These are phyloP conservation scores for Pontederia paniculata DNA, from an alignment of 176 grass and related monocot genomes.

Conservation along the genomic window DNA sequence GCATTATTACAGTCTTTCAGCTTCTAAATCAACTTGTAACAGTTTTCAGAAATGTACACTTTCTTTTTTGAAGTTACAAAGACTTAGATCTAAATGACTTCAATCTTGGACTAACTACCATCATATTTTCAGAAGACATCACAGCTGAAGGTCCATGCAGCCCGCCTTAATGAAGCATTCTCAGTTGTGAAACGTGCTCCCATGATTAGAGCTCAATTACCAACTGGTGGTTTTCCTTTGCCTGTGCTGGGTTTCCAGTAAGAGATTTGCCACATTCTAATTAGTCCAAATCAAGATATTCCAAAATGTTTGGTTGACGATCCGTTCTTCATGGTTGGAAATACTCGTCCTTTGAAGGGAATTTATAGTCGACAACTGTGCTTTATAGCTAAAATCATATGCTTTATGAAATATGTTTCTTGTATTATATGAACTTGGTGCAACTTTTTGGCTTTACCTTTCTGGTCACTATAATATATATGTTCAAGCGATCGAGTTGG, in stretches of 20 bases:
- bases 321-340: not conserved
- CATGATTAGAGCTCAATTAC: slow-evolving; percentile 31
- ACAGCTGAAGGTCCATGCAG: slow-evolving; percentile 33
- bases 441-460: too few species aligned
- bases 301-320: not conserved
- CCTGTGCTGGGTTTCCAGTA: slow-evolving; percentile 22
- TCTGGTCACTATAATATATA: too few species aligned
- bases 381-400: too few species aligned
- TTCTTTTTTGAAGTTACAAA: not conserved
- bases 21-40: too few species aligned
- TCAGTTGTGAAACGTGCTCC: slow-evolving; percentile 39
- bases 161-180: slow-evolving; percentile 56
- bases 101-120: slow-evolving; percentile 18
- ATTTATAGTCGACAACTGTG: too few species aligned
- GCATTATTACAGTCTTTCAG: too few species aligned
- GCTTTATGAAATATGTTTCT: too few species aligned
- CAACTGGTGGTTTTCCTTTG: slow-evolving; percentile 31
- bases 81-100: slow-evolving; percentile 5
- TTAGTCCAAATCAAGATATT: not conserved
- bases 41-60: not conserved
- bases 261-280: not conserved
- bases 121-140: slow-evolving; percentile 35
- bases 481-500: too few species aligned
- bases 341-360: too few species aligned
- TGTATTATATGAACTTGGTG: too few species aligned